Conservation (phyloP, 2,329 filamentous ascomycete genomes). For the Chaetomium sp. region DNA sequence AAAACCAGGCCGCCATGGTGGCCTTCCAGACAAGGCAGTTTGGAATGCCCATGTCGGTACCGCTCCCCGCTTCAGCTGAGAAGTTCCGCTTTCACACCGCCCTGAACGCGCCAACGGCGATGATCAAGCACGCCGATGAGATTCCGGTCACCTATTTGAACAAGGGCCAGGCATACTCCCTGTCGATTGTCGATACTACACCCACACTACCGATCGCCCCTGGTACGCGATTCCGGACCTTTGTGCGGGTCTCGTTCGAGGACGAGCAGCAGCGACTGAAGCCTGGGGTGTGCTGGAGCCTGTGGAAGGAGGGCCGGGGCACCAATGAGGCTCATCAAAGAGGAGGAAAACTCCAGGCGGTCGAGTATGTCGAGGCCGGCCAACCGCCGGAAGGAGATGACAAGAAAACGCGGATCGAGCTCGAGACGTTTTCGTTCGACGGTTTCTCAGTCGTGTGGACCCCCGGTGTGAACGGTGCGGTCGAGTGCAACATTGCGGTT, state of each 20-base stretch:
- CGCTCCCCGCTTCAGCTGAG: slow-evolving; percentile 50
- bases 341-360: slow-evolving; percentile 85
- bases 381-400: slow-evolving; percentile 56
- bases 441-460: slow-evolving; percentile 91
- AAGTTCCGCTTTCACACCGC: slow-evolving; percentile 87
- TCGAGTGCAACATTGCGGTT: slow-evolving; percentile 81
- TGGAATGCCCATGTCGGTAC: slow-evolving; percentile 39
- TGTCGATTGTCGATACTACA: slow-evolving; percentile 74
- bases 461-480: slow-evolving; percentile 57
- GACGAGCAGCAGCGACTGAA: slow-evolving; percentile 87
- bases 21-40: slow-evolving; percentile 47
- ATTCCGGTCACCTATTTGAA: slow-evolving; percentile 98
- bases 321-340: slow-evolving; percentile 91
- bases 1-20: slow-evolving; percentile 54
- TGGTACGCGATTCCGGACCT: slow-evolving; percentile 75
- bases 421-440: slow-evolving; percentile 79
- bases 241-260: slow-evolving; percentile 92
- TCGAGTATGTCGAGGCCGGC: slow-evolving; percentile 76
- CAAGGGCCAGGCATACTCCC: slow-evolving; percentile 89
- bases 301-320: slow-evolving; percentile 95
- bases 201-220: slow-evolving; percentile 52
- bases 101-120: slow-evolving; percentile 88
- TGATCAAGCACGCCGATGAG: slow-evolving; percentile 84
- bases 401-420: slow-evolving; percentile 60
- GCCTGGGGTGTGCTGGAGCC: slow-evolving; percentile 62